These are phyloP conservation scores for Nicotiana otophora DNA, from an alignment of 257 asterid genomes.

Conservation along the genomic window DNA sequence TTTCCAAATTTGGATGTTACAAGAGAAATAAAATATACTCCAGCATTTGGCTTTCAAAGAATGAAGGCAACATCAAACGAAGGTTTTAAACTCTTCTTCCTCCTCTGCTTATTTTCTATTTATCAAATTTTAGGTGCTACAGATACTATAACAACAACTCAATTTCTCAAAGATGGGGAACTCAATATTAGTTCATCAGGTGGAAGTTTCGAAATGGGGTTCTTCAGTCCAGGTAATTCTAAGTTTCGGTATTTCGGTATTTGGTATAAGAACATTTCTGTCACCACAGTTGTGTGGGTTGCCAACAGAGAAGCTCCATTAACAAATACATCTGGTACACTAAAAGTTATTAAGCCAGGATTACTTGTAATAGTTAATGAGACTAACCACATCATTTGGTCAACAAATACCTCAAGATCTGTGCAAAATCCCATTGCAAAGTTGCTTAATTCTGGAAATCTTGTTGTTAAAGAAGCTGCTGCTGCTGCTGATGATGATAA, in stretches of 20 bases:
- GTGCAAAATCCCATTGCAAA: conserved; percentile 7
- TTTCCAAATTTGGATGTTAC: not conserved
- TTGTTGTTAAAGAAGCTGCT: conserved; percentile 7
- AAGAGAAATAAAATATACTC: not conserved
- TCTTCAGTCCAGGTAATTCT: conserved; percentile 13
- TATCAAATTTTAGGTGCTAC: not conserved
- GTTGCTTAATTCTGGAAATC: conserved; percentile 25
- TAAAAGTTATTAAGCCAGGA: conserved; percentile 15
- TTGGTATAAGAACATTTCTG: conserved; percentile 21
- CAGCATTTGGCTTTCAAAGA: not conserved
- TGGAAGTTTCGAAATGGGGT: conserved; percentile 20
- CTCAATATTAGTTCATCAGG: not conserved
- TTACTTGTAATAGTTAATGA: conserved; percentile 1
- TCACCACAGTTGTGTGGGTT: conserved; percentile 20
- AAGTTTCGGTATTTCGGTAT: conserved; percentile 20
- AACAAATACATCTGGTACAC: conserved; percentile 1
- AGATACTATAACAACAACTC: not conserved
- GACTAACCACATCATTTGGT: conserved; percentile 15
- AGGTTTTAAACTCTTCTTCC: not conserved
- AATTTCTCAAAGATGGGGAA: not conserved
- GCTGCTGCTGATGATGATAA: not conserved
- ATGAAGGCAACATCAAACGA: not conserved
- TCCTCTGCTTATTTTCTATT: not conserved
- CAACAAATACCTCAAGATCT: conserved; percentile 9
- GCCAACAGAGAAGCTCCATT: conserved; percentile 23